Evolutionary conservation across 192 early-diverging fungal species (phyloP).

Genomic region (Coemansia umbellata): DNA sequence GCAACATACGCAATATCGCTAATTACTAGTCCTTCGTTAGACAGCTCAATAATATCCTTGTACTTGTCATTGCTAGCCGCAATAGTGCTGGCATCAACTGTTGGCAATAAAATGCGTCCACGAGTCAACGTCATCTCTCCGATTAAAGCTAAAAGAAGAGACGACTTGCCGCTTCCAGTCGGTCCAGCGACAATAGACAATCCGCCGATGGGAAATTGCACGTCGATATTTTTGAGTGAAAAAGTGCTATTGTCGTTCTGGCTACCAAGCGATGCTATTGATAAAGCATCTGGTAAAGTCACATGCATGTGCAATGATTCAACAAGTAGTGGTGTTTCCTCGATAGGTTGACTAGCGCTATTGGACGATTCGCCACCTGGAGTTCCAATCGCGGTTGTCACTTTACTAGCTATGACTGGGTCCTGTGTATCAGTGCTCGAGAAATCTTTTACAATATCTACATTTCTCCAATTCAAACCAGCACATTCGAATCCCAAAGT

Average conservation of each 20-base stretch:
- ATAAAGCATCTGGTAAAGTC: too few species aligned
- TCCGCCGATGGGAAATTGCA: slow-evolving; percentile 63
- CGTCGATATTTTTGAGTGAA: slow-evolving; percentile 56
- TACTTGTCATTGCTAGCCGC: slow-evolving; percentile 7
- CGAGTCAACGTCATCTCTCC: slow-evolving; percentile 63
- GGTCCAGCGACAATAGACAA: slow-evolving; percentile 76
- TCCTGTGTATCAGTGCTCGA: too few species aligned
- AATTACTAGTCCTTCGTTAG: slow-evolving; percentile 30
- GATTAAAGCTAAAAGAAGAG: slow-evolving; percentile 70
- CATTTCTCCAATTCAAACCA: slow-evolving; percentile 33
- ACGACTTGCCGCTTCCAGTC: slow-evolving; percentile 85
- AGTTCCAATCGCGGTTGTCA: too few species aligned
- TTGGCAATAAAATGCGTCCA: slow-evolving; percentile 29
- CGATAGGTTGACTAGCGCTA: too few species aligned
- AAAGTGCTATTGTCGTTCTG: too few species aligned
- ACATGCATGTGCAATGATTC: too few species aligned
- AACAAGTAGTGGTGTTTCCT: too few species aligned
- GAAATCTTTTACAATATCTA: slow-evolving; percentile 51
- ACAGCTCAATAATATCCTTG: slow-evolving; percentile 45
- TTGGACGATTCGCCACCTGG: too few species aligned
- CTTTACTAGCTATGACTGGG: too few species aligned
- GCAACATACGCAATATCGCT: slow-evolving; percentile 78
- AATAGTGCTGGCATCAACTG: neutral
- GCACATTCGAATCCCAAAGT: slow-evolving; percentile 24
- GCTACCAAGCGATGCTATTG: too few species aligned